Evolutionary conservation across 2,329 filamentous ascomycete species (phyloP).

Genomic region (Colletotrichum lini): DNA sequence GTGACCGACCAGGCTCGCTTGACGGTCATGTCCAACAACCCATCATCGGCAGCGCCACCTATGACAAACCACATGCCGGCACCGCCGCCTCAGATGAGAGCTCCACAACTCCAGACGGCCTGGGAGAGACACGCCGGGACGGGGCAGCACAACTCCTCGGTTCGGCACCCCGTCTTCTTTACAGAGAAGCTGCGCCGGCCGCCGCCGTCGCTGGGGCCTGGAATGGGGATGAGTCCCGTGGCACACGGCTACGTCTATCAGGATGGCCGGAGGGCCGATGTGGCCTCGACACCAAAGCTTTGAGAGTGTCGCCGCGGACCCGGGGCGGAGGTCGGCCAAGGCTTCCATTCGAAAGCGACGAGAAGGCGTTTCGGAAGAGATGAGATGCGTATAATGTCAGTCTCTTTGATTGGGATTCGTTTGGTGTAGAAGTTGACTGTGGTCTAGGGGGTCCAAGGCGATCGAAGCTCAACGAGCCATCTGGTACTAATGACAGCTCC

Average conservation of each 20-base stretch:
- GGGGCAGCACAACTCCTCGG: conserved; percentile 67
- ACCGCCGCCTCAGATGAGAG: conserved; percentile 1
- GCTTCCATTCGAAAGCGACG: not conserved
- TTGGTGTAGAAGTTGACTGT: not conserved
- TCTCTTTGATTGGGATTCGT: not conserved
- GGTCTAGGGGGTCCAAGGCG: not conserved
- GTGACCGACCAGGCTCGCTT: not conserved
- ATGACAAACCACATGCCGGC: conserved; percentile 23
- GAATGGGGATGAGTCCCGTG: conserved; percentile 61
- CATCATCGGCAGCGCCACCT: not conserved
- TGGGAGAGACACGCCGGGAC: conserved; percentile 46
- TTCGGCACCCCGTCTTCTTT: conserved; percentile 83
- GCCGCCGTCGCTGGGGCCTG: conserved; percentile 55
- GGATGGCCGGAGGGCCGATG: conserved; percentile 53
- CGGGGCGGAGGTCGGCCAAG: too few relatives aligned
- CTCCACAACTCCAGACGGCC: conserved; percentile 43
- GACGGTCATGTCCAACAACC: conserved; percentile 1
- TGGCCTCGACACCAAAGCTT: conserved; percentile 53
- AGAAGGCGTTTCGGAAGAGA: not conserved
- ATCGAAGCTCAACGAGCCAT: not conserved
- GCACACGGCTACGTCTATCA: conserved; percentile 74
- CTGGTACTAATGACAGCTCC: not conserved
- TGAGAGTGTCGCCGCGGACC: conserved; percentile 46
- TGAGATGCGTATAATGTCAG: not conserved
- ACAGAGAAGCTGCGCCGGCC: conserved; percentile 73